Evolutionary conservation across 768 basidiomycete genomes (phyloP), one percentile per base, ranked within the genome.

Genomic region (Auricularia heimuer): DNA sequence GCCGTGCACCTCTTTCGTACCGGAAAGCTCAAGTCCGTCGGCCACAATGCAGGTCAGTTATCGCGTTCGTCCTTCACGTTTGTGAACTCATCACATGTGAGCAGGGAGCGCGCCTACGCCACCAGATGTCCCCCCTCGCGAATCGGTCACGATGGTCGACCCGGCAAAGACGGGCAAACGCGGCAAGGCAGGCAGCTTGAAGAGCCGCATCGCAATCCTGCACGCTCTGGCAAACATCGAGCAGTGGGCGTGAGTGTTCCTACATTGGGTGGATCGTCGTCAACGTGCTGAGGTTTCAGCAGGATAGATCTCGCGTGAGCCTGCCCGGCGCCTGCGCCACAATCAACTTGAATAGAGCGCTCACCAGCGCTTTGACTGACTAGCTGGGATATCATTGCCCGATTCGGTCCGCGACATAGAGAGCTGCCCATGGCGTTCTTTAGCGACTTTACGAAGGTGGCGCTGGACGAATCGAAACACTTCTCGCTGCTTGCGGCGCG

Each of bases 221-320:
- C 91, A 92, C 73, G 88, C 90, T 1, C 75, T 92, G 1, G 90
- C 90, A 0, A 91, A 91, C 71, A 90, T 94, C 63, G 90, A 92
- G 69, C 90, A 91, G 73, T 94, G 89, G 88, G 92, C 92, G 83
- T 89, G 68, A 82, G 88, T 85, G 56, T 89, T 92, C 69, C 80
- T 92, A 7, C 56, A 60, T n/a, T n/a, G 24, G 6, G 29, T 7
- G 24, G 8, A 34, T n/a, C 56, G 1, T 14, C 4, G 16, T 18
- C 18, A 6, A 33, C 24, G 14, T 33, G 11, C 24, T 14, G 33
- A 14, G 18, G 4, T 29, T 24, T 8, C 14, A 29, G 14, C 34
- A 64, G 66, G 29, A 70, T 70, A 35, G 71, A 71, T 44, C 64
- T 67, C 60, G 66, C 65, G 39, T 67, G 24, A 54, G 65, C 54